phyloP scores from a whole-genome alignment of 768 basidiomycete genomes.

The Lactifluus hygrophoroides region DNA sequence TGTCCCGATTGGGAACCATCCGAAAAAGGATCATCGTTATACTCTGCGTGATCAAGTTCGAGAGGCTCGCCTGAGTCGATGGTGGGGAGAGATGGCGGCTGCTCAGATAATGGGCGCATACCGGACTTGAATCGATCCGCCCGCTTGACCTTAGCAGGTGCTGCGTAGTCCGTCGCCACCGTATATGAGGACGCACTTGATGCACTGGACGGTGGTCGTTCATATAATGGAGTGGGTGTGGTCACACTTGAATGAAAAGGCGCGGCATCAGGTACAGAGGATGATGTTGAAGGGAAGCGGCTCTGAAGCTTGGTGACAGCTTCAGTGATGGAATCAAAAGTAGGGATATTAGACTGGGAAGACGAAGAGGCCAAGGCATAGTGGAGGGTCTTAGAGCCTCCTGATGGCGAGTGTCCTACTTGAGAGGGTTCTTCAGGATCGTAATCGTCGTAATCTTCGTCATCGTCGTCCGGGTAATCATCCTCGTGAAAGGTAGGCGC shows the following conservation, averaged over 20 bases:
- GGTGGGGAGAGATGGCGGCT: slow-evolving; percentile 22
- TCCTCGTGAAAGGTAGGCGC: slow-evolving; percentile 9
- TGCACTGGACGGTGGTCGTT: slow-evolving; percentile 3
- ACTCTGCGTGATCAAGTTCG: slow-evolving; percentile 1
- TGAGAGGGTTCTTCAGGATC: neutral
- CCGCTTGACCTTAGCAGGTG: slow-evolving; percentile 3
- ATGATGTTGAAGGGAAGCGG: slow-evolving; percentile 1
- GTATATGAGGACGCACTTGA: slow-evolving; percentile 8
- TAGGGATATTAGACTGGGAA: slow-evolving; percentile 2
- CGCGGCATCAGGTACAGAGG: neutral
- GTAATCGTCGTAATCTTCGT: slow-evolving; percentile 3
- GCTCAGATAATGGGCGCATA: neutral
- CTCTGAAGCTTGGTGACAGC: slow-evolving; percentile 16
- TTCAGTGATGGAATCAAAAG: slow-evolving; percentile 15
- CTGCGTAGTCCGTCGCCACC: slow-evolving; percentile 13
- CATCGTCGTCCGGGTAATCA: slow-evolving; percentile 5
- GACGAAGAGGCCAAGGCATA: slow-evolving; percentile 12
- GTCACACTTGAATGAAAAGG: neutral
- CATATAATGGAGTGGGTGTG: neutral
- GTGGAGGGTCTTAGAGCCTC: slow-evolving; percentile 10
- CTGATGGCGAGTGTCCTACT: slow-evolving; percentile 6
- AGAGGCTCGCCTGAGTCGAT: slow-evolving; percentile 29
- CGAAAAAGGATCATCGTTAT: slow-evolving; percentile 26
- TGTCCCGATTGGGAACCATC: slow-evolving; percentile 18
- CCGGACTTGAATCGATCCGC: neutral